Base-by-base conservation (phyloP, 2,329 filamentous ascomycete species). In the Proliferodiscus dingleyae region DNA sequence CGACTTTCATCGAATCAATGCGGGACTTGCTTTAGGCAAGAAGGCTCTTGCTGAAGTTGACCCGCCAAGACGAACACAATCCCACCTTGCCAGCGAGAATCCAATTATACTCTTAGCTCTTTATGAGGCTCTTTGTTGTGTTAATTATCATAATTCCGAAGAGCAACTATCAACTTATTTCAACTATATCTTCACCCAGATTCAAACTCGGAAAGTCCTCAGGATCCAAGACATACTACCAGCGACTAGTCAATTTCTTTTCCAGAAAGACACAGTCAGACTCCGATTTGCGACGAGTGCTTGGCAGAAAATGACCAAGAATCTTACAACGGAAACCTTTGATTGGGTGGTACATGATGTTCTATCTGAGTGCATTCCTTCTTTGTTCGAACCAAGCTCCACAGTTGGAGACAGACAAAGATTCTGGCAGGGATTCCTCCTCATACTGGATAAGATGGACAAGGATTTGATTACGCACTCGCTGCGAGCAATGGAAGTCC, bases 51-150 rank as follows among this genome's bases (percentile, higher is more conserved):
- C 65, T 10, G 40, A 39, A 21, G 57, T 53, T 7, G 55, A 61
- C 13, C 43, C 50, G n/a, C 22, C 45, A 2, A 39, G 55, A 33
- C 59, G 61, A 18, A 60, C 47, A 21, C 60, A 62, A 45, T 47
- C 37, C 15, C 39, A 59, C 11, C 53, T 64, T n/a, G 50, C 53
- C 18, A 50, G 48, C 15, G 63, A 73, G 5, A 67, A 77, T 22
- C 68, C 75, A 2, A 70, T 78, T 22, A 80, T 87, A 5, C 77
- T 94, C 41, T 78, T 93, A 47, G 84, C 88, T 9, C 78, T 97
- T 23, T 95, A 94, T 58, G 91, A 97, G 64, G 84, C 86, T 0
- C 70, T 97, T 41, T 95, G 89, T 64, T 95, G 86, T 64, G 80
- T 89, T 54, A 75, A 85, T 1, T 89, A 94, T 61, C 72, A 96